Evolutionary conservation across 495 filamentous ascomycete genomes (phyloP).

Genomic region (Lophiotrema nucula): DNA sequence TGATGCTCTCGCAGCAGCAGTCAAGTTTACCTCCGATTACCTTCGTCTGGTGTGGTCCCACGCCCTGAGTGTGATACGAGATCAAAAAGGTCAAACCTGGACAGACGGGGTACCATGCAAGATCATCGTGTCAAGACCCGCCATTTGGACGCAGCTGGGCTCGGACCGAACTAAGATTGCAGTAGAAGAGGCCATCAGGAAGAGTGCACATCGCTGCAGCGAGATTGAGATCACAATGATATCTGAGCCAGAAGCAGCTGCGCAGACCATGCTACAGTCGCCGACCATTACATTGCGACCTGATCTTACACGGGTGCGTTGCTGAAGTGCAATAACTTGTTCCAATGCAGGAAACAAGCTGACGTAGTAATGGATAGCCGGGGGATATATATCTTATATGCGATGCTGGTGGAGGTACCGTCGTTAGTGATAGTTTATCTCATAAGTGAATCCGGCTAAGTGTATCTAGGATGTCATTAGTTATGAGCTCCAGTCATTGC

Average conservation of each 20-base stretch:
- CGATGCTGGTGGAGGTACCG: conserved; percentile 1
- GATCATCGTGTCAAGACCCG: background rate
- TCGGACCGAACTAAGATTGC: background rate
- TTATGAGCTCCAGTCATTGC: background rate
- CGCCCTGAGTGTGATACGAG: background rate
- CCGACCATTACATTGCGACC: background rate
- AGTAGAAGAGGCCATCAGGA: background rate
- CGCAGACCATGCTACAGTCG: background rate
- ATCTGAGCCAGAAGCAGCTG: conserved; percentile 2
- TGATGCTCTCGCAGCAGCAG: background rate
- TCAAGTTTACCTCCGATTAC: background rate
- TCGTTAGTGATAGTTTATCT: background rate
- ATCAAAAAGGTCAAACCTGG: background rate
- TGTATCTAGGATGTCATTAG: background rate
- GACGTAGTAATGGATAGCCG: no score
- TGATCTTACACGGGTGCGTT: no score
- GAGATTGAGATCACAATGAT: background rate
- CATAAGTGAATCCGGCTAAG: background rate
- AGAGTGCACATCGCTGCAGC: background rate
- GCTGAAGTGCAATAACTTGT: no score
- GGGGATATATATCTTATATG: background rate
- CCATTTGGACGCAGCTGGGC: background rate
- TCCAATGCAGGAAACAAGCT: no score
- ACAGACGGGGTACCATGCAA: background rate
- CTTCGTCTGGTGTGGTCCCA: background rate